Base-by-base conservation (phyloP, 371 early-diverging fungal species). In the Saksenaea oblongispora region DNA sequence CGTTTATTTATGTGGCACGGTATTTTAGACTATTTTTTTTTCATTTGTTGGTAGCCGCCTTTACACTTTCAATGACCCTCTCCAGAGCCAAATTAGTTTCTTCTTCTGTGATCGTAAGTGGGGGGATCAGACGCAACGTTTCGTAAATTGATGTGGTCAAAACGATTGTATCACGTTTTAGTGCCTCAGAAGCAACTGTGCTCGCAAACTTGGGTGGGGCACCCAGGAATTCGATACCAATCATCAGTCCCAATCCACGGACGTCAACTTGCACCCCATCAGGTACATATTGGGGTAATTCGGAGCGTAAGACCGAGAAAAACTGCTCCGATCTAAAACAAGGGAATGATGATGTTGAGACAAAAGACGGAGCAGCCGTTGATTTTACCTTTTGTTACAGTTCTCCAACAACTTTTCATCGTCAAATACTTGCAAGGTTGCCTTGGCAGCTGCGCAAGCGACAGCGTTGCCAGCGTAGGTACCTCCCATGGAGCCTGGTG, bases 381-480 rank as follows among this genome's bases (percentile, higher is more conserved):
- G 13, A 41, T 22, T n/a, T 63, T 61, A 69, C 73, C 69, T 70
- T 34, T 54, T 62, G 54, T 74, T 71, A 56, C 76, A 79, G 64
- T 83, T 83, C 7, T 74, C 68, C 51, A 82, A 59, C 24, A 83
- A 55, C 15, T 74, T 69, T 39, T 83, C 83, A 3, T 81, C 67
- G 10, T 73, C 69, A 58, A 83, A 74, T 7, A 83, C 69, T 17
- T 78, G 64, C 10, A 83, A 57, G 4, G 81, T 80, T 14, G 79
- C 83, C 24, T 74, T 69, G 14, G 85, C 85, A 31, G 83, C 83
- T 34, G 85, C 84, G 63, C 82, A 83, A 3, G 84, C 54, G 44
- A 84, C 71, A 3, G 74, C 73, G 53, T 83, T 84, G 41, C 84
- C 84, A 13, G 73, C 63, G 27, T 83, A 84, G 15, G 84, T 84